Percentiles rank a stretch among this genome's conserved stretches.
These are phyloP conservation scores for Talaromyces stipitatus DNA, from an alignment of 495 filamentous ascomycete genomes.

Conservation along the genomic window DNA sequence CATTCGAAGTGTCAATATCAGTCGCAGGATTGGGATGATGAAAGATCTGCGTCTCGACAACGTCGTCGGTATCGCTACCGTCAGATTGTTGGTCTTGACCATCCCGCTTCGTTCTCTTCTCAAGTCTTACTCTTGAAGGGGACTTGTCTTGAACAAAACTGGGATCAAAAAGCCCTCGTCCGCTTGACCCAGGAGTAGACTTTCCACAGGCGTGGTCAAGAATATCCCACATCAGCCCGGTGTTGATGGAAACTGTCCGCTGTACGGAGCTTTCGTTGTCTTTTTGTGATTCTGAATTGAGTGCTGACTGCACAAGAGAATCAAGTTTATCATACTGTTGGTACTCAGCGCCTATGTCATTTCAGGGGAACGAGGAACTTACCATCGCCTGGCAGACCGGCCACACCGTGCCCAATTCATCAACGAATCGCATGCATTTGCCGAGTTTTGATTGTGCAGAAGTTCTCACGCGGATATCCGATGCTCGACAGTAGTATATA, in stretches of 20 bases:
- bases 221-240: constrained; percentile 4
- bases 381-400: constrained; percentile 1
- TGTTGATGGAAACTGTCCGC: constrained; percentile 3
- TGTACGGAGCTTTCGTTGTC: background rate
- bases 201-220: background rate
- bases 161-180: constrained; percentile 3
- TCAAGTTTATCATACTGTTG: constrained; percentile 3
- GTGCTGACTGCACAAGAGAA: constrained; percentile 5
- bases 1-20: constrained; percentile 5
- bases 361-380: background rate
- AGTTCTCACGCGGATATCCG: constrained; percentile 4
- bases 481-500: constrained; percentile 5
- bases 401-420: constrained; percentile 5
- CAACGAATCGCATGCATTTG: constrained; percentile 7
- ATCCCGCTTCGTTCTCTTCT: background rate
- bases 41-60: constrained; percentile 4
- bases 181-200: background rate
- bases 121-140: background rate
- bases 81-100: background rate
- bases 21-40: constrained; percentile 7
- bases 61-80: background rate
- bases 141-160: background rate
- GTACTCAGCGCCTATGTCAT: background rate
- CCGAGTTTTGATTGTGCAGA: constrained; percentile 1
- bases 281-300: background rate